Percentiles rank a stretch among this genome's conserved stretches.
These are phyloP conservation scores for Hylodesmum podocarpum DNA, from an alignment of 306 rosid genomes.

Conservation along the genomic window DNA sequence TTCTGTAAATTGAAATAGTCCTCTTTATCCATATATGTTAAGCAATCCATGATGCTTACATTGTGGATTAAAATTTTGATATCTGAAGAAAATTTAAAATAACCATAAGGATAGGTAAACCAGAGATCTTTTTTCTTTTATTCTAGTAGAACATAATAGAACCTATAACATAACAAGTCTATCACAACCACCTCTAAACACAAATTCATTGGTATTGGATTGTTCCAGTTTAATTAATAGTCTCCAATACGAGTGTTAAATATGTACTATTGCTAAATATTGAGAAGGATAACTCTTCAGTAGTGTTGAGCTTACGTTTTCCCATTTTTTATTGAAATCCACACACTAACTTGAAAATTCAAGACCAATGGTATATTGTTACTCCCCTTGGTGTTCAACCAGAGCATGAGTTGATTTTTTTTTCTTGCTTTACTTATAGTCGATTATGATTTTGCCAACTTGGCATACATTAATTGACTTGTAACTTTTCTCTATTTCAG, in stretches of 20 bases:
- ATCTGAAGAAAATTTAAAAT: not conserved
- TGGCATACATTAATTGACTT: not conserved
- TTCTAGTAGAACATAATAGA: not conserved
- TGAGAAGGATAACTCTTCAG: too few relatives aligned
- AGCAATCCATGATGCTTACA: constrained; percentile 3
- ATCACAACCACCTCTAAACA: too few relatives aligned
- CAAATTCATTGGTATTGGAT: too few relatives aligned
- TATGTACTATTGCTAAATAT: too few relatives aligned
- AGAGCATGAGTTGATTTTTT: not conserved
- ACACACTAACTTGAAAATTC: not conserved
- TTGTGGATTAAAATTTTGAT: not conserved
- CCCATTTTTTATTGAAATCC: not conserved
- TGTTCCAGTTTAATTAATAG: too few relatives aligned
- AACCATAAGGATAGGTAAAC: not conserved
- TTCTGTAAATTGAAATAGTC: not conserved
- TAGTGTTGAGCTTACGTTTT: not conserved
- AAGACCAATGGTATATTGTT: not conserved
- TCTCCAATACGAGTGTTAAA: too few relatives aligned
- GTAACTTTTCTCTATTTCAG: not conserved
- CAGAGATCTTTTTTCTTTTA: not conserved
- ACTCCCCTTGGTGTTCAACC: not conserved
- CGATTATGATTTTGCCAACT: constrained; percentile 10
- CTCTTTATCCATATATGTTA: not conserved
- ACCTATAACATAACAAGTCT: not conserved
- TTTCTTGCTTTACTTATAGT: not conserved